phyloP scores from a whole-genome alignment of 2,329 filamentous ascomycete genomes.

The Neofusicoccum sp. region DNA sequence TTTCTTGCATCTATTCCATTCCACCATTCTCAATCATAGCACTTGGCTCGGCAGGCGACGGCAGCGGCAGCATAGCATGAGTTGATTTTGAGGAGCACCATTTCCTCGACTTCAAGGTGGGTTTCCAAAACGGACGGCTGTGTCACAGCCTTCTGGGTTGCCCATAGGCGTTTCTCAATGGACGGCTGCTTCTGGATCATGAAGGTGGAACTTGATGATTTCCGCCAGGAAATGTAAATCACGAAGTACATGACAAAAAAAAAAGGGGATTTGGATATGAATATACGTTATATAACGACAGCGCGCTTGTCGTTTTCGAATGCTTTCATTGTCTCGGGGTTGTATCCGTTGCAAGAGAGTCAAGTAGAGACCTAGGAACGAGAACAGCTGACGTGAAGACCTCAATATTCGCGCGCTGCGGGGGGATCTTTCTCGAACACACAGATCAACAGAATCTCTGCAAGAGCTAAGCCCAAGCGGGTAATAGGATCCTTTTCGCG shows the following conservation, averaged over 20 bases:
- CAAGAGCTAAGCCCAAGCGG: neutral
- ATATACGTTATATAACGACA: neutral
- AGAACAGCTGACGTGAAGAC: too few relatives aligned
- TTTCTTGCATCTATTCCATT: neutral
- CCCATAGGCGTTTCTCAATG: too few relatives aligned
- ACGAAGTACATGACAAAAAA: conserved; percentile 15
- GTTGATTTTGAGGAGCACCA: neutral
- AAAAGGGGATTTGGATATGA: neutral
- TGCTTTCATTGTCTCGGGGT: too few relatives aligned
- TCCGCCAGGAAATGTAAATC: neutral
- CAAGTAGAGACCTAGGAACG: too few relatives aligned
- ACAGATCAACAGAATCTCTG: neutral
- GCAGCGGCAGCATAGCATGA: neutral
- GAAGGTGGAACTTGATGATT: neutral
- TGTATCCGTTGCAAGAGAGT: too few relatives aligned
- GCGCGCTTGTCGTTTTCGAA: too few relatives aligned
- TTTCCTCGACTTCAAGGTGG: neutral
- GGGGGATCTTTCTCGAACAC: neutral
- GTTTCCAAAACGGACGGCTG: neutral
- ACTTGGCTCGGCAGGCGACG: neutral
- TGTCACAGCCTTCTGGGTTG: too few relatives aligned
- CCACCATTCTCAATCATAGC: neutral
- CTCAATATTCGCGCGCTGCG: neutral
- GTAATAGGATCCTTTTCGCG: neutral
- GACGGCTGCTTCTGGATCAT: neutral